phyloP scores from a whole-genome alignment of 352 stramenopile species.

The Globisporangium ultimum region DNA sequence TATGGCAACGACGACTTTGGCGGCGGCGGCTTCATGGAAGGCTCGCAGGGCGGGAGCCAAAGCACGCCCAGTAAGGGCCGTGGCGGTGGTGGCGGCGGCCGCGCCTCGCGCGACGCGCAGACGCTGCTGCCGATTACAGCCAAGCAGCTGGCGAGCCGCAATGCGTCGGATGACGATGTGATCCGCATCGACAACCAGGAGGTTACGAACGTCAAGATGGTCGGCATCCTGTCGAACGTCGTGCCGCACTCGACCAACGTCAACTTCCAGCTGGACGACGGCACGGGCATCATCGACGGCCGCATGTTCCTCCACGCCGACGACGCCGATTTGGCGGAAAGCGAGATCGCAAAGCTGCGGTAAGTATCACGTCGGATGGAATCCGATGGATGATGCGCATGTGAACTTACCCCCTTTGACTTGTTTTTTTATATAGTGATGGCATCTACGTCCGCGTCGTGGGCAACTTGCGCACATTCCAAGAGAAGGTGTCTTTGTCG shows the following conservation, averaged over 20 bases:
- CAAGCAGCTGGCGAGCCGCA: constrained; percentile 70
- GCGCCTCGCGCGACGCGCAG: constrained; percentile 58
- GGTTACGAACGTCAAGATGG: constrained; percentile 86
- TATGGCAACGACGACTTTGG: constrained; percentile 73
- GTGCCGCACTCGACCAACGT: constrained; percentile 88
- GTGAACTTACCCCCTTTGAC: neutral
- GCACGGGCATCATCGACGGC: constrained; percentile 88
- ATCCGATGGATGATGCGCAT: too few relatives aligned
- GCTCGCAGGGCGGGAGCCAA: constrained; percentile 51
- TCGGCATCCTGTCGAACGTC: constrained; percentile 80
- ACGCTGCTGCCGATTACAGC: constrained; percentile 92
- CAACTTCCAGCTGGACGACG: constrained; percentile 93
- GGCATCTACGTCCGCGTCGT: constrained; percentile 89
- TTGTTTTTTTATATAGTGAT: constrained; percentile 30
- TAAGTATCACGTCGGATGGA: constrained; percentile 12
- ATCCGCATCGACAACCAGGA: constrained; percentile 88
- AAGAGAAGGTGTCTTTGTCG: constrained; percentile 84
- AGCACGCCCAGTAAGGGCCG: constrained; percentile 44
- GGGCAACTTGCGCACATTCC: constrained; percentile 91
- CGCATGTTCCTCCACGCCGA: constrained; percentile 91
- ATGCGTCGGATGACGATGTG: constrained; percentile 52
- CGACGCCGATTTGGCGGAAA: constrained; percentile 71
- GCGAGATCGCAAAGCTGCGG: constrained; percentile 50
- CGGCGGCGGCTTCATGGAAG: constrained; percentile 68
- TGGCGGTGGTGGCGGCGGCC: constrained; percentile 26